Conservation (phyloP, 2,329 filamentous ascomycete genomes). For the Capronia americana region DNA sequence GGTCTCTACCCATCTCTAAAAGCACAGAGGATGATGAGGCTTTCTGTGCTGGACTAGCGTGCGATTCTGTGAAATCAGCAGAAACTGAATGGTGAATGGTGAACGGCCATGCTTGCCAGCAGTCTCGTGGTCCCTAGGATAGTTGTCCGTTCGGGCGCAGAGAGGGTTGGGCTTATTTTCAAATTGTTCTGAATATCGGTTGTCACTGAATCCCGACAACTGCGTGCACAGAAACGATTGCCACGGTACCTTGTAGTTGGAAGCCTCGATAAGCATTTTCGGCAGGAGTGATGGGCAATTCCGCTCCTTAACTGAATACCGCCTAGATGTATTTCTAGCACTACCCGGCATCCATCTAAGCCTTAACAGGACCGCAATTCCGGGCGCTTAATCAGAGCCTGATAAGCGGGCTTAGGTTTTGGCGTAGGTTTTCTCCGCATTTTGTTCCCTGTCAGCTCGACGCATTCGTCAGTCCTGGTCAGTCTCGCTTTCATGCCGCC, state of each 20-base stretch:
- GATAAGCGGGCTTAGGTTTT: background rate
- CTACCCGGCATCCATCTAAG: background rate
- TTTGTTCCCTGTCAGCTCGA: background rate
- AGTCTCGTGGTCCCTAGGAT: background rate
- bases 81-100: constrained; percentile 5
- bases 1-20: background rate
- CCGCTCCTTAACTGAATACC: background rate
- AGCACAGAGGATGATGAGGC: constrained; percentile 1
- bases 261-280: no score
- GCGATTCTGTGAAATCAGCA: background rate
- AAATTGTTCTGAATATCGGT: no score
- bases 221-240: no score
- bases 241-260: no score
- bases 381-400: constrained; percentile 1
- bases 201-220: no score
- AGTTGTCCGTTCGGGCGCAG: background rate
- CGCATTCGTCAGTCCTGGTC: background rate
- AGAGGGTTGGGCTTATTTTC: no score
- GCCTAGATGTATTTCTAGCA: background rate
- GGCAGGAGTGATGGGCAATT: background rate
- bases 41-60: constrained; percentile 4
- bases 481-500: background rate
- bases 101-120: background rate
- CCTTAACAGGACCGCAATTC: background rate
- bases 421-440: background rate